Conservation (phyloP, 179 eudicot genomes). For the Spergularia azorica region DNA sequence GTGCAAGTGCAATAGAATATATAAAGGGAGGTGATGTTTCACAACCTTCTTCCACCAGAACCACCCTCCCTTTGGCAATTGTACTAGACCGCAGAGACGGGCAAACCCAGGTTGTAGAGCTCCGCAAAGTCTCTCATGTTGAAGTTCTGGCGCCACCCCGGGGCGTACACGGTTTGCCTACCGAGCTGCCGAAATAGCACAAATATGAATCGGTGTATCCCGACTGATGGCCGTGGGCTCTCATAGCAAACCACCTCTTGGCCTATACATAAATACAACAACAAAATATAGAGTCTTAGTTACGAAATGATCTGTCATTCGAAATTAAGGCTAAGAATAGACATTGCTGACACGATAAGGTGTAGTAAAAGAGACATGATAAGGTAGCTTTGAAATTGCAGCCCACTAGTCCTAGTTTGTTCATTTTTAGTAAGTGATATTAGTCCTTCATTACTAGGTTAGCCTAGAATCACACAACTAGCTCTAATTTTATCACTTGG, state of each 20-base stretch:
- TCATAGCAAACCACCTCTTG: constrained; percentile 31
- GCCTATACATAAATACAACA: constrained; percentile 11
- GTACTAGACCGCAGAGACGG: constrained; percentile 30
- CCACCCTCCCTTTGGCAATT: constrained; percentile 31
- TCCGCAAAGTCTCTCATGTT: constrained; percentile 32
- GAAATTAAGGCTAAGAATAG: too few relatives aligned
- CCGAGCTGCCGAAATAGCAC: constrained; percentile 23
- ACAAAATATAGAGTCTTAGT: too few relatives aligned
- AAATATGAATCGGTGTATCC: constrained; percentile 33
- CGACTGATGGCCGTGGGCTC: constrained; percentile 31
- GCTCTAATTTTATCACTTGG: too few relatives aligned
- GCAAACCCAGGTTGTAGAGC: constrained; percentile 25
- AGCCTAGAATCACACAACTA: too few relatives aligned
- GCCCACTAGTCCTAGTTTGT: too few relatives aligned
- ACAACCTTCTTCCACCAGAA: constrained; percentile 27
- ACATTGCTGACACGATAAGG: too few relatives aligned
- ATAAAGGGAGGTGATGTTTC: background rate
- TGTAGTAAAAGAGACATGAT: too few relatives aligned
- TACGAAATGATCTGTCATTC: background rate
- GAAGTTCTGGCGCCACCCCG: constrained; percentile 38
- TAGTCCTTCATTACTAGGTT: too few relatives aligned
- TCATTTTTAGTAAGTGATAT: too few relatives aligned
- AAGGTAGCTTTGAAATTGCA: too few relatives aligned
- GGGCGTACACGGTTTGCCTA: constrained; percentile 21
- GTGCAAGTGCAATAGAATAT: background rate